Conservation (phyloP, 345 rosid genomes). For the Populus simonii region DNA sequence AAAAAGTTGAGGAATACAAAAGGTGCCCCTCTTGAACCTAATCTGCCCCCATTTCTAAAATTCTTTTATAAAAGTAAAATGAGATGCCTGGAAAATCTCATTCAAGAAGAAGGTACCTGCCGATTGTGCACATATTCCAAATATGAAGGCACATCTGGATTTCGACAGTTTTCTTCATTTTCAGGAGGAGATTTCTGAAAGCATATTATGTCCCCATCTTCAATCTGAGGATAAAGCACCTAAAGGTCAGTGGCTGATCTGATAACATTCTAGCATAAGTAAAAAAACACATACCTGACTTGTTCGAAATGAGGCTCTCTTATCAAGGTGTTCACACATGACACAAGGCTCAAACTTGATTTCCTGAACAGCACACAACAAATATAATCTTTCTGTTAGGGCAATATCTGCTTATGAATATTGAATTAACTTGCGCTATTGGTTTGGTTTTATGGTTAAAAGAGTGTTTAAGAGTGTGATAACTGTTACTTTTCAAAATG, state of each 20-base stretch:
- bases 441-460: not conserved
- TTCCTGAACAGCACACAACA: constrained; percentile 51
- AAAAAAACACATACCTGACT: constrained; percentile 56
- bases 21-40: not conserved
- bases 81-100: not conserved
- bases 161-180: constrained; percentile 50
- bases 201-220: constrained; percentile 97
- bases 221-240: constrained; percentile 47
- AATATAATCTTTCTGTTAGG: not conserved
- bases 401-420: not conserved
- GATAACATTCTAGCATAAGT: not conserved
- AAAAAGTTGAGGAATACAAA: not conserved
- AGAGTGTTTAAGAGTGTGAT: too few species aligned
- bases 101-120: constrained; percentile 46
- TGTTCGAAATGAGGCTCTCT: constrained; percentile 55
- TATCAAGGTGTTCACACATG: constrained; percentile 90
- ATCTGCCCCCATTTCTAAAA: not conserved
- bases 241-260: not conserved
- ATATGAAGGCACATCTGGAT: constrained; percentile 83
- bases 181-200: constrained; percentile 68
- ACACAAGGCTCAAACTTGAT: constrained; percentile 89
- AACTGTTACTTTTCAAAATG: too few species aligned
- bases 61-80: not conserved
- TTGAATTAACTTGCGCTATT: not conserved
- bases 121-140: constrained; percentile 94